Evolutionary conservation across 495 filamentous ascomycete genomes (phyloP), one percentile per base, ranked within the genome.

Genomic region (Parachaetomium inaequale): DNA sequence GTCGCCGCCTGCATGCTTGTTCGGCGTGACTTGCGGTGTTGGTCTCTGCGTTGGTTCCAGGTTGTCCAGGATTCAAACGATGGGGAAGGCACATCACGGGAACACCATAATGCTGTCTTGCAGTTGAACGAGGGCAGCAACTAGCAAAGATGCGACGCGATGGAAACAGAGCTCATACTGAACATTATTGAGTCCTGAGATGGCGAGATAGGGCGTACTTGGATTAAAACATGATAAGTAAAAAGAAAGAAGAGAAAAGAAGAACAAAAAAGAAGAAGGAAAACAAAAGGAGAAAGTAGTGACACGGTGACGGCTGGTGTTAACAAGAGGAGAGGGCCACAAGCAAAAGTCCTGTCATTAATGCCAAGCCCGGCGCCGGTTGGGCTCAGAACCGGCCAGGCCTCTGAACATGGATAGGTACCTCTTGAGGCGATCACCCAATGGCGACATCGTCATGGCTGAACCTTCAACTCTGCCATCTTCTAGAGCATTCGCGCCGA

Each of bases 1-100:
- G 57, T n/a, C n/a, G n/a, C 46, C 28, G 19, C 58, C 49, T 61
- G 47, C 58, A 61, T 25, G 46, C 31, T 40, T 19, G 6, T 52
- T 25, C 14, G 19, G 49, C n/a, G 26, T 28, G 32, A 26, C 55
- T 10, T 34, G 25, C 1, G 42, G 25, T 31, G 40, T 26, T 25
- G 32, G 32, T n/a, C 42, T 46, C 42, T 2, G 8, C 42, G 7
- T 21, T 17, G 0, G n/a, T n/a, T 23, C n/a, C n/a, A n/a, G 28
- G 28, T 14, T 54, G 2, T 54, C 51, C n/a, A 42, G 19, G 1
- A 11, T 14, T 26, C 23, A 29, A 19, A 23, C 21, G 25, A 54
- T 14, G n/a, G n/a, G n/a, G n/a, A n/a, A 40, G 49, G 26, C 4
- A 40, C 36, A 40, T 40, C 36, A 40, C 12, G 14, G 14, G 36